A percentile compares a stretch with the other conserved stretches of the same genome.
phyloP scores from a whole-genome alignment of 768 basidiomycete genomes.

The Tylopilus rubrobrunneus region DNA sequence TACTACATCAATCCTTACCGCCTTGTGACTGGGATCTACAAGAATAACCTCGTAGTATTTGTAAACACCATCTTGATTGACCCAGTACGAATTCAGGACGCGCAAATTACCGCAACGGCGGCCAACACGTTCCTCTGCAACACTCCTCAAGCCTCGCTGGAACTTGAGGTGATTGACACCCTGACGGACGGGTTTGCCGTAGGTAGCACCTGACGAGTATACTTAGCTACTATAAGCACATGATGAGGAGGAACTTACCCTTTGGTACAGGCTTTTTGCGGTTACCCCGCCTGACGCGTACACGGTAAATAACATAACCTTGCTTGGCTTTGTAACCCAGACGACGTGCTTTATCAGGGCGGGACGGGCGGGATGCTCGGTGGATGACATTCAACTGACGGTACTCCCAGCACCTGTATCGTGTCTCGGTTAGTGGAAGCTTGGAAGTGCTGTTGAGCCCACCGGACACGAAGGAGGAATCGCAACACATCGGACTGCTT shows the following conservation, averaged over 20 bases:
- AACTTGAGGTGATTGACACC: constrained; percentile 99
- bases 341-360: constrained; percentile 98
- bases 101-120: constrained; percentile 94
- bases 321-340: constrained; percentile 99
- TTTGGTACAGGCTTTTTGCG: constrained; percentile 98
- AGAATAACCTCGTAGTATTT: constrained; percentile 99
- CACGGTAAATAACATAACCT: constrained; percentile 96
- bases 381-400: constrained; percentile 98
- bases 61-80: constrained; percentile 98
- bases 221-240: background rate
- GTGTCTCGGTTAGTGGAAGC: constrained; percentile 3
- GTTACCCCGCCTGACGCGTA: constrained; percentile 97
- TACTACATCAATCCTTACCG: constrained; percentile 48
- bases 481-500: constrained; percentile 97
- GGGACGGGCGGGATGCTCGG: constrained; percentile 95
- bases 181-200: constrained; percentile 98
- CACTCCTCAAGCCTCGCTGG: constrained; percentile 89
- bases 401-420: constrained; percentile 91
- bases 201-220: constrained; percentile 75
- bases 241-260: constrained; percentile 48
- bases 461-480: constrained; percentile 96
- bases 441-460: constrained; percentile 25
- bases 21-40: constrained; percentile 93
- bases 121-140: constrained; percentile 98
- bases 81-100: constrained; percentile 98